Percentiles rank a stretch among this genome's conserved stretches.
These are phyloP conservation scores for Nigrospora sphaerica DNA, from an alignment of 2,329 filamentous ascomycete genomes.

Conservation along the genomic window DNA sequence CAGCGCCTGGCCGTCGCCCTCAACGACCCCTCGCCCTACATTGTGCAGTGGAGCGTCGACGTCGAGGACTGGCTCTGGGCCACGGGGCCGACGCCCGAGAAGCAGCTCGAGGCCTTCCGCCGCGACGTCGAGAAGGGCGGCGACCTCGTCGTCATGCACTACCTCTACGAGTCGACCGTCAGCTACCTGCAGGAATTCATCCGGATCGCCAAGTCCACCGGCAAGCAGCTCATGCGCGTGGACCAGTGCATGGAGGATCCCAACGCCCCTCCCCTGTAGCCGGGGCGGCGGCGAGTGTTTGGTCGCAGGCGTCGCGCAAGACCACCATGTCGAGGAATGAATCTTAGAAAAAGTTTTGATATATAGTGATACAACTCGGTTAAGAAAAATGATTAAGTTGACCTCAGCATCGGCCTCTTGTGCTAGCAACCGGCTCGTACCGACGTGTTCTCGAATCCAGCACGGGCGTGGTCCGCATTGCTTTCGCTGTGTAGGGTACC, in stretches of 20 bases:
- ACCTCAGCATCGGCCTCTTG: too few species aligned
- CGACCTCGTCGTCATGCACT: conserved; percentile 62
- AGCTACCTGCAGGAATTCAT: conserved; percentile 59
- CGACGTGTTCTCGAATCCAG: too few species aligned
- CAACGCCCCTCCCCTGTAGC: conserved; percentile 33
- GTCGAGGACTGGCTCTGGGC: conserved; percentile 68
- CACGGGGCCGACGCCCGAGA: conserved; percentile 52
- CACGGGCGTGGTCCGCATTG: too few species aligned
- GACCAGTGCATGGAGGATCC: conserved; percentile 61
- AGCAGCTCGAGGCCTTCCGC: conserved; percentile 59
- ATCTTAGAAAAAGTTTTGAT: too few species aligned
- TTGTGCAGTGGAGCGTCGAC: conserved; percentile 64
- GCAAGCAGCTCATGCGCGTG: conserved; percentile 59
- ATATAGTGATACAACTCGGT: too few species aligned
- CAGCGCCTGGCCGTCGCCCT: conserved; percentile 51
- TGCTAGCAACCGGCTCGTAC: too few species aligned
- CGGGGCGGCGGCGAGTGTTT: too few species aligned
- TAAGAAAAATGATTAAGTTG: too few species aligned
- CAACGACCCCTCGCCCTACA: conserved; percentile 42
- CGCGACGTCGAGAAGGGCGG: conserved; percentile 56
- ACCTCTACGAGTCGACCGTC: conserved; percentile 58
- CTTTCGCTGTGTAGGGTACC: too few species aligned
- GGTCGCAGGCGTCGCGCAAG: too few species aligned
- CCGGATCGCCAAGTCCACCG: conserved; percentile 52
- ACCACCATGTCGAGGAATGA: too few species aligned